Evolutionary conservation across 2,329 filamentous ascomycete species (phyloP).

Genomic region (Ophiostoma perfectum): DNA sequence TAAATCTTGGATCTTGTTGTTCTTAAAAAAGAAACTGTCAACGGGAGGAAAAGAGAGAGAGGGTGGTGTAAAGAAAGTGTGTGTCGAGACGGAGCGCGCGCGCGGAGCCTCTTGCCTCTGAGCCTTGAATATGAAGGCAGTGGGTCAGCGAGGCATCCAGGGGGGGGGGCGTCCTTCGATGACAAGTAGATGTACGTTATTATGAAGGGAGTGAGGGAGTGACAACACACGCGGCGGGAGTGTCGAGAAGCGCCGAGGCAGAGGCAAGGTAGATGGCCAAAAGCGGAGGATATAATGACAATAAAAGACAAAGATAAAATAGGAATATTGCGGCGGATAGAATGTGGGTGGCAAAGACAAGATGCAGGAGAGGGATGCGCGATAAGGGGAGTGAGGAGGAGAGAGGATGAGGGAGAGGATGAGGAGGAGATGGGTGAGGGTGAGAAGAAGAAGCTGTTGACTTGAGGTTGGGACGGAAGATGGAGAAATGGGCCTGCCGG

Average conservation of each 20-base stretch:
- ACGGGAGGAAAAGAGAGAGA: background rate
- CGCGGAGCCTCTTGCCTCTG: conserved; percentile 6
- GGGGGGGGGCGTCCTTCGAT: background rate
- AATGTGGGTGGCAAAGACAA: background rate
- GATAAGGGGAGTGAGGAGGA: background rate
- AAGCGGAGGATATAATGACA: background rate
- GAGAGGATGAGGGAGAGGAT: background rate
- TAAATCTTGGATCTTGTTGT: background rate
- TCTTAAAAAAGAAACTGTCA: conserved; percentile 3
- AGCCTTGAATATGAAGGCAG: conserved; percentile 1
- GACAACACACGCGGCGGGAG: conserved; percentile 7
- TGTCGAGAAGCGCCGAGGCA: conserved; percentile 14
- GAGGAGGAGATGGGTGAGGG: background rate
- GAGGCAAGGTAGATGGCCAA: background rate
- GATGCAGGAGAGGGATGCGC: background rate
- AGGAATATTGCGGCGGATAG: background rate
- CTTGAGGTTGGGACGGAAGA: background rate
- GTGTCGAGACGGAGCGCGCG: conserved; percentile 3
- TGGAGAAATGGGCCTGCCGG: conserved; percentile 6
- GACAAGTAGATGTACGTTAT: conserved; percentile 9
- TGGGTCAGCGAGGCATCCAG: conserved; percentile 7
- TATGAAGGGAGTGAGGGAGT: background rate
- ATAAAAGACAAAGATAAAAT: conserved; percentile 10
- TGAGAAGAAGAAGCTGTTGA: background rate
- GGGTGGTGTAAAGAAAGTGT: background rate